These are phyloP conservation scores for Clonostachys chloroleuca DNA, from an alignment of 2,329 filamentous ascomycete species.

Conservation along the genomic window DNA sequence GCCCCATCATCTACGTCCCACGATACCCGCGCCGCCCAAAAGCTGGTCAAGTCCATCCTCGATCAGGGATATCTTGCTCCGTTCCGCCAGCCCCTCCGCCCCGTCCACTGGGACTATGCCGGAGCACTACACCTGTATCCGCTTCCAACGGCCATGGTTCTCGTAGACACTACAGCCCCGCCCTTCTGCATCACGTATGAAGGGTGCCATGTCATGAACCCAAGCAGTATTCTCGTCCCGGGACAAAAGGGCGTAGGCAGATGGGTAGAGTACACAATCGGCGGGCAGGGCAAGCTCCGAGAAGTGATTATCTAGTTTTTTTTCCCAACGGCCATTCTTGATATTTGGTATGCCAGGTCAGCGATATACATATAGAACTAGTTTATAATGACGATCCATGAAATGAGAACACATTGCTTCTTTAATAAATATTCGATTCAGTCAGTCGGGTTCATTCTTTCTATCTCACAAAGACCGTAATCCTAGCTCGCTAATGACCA, in stretches of 20 bases:
- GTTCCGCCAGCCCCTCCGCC: constrained; percentile 74
- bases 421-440: too few relatives aligned
- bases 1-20: constrained; percentile 14
- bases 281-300: constrained; percentile 55
- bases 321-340: too few relatives aligned
- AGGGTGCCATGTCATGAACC: constrained; percentile 94
- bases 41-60: constrained; percentile 84
- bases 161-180: constrained; percentile 78
- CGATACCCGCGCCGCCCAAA: constrained; percentile 59
- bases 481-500: too few relatives aligned
- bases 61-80: constrained; percentile 88
- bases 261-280: constrained; percentile 85
- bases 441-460: too few relatives aligned
- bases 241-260: constrained; percentile 65
- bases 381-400: too few relatives aligned
- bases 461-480: too few relatives aligned
- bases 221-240: constrained; percentile 68
- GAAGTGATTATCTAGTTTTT: constrained; percentile 53
- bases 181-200: constrained; percentile 89
- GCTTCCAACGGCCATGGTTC: constrained; percentile 75
- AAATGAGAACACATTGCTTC: too few relatives aligned
- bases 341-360: too few relatives aligned
- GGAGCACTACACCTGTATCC: constrained; percentile 78
- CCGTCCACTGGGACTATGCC: constrained; percentile 87
- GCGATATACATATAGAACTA: too few relatives aligned